These are phyloP conservation scores for Chenopodium formosanum DNA, from an alignment of 148 eudicot species.

Conservation along the genomic window DNA sequence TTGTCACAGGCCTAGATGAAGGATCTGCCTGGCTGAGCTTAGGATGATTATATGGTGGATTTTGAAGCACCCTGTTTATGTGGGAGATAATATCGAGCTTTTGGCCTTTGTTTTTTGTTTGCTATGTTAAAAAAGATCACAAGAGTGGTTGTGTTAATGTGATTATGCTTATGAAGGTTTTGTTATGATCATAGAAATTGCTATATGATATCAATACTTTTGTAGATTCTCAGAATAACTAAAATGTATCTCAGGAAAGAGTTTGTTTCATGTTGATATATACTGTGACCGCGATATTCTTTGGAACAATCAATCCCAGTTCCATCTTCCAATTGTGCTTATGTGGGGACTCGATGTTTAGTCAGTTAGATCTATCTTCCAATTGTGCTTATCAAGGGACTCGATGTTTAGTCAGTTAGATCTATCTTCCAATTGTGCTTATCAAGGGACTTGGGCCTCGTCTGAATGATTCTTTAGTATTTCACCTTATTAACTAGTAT, in stretches of 20 bases:
- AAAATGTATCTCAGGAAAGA: slow-evolving; percentile 26
- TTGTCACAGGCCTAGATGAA: slow-evolving; percentile 25
- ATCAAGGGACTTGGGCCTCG: too few species aligned
- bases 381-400: too few species aligned
- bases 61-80: slow-evolving; percentile 16
- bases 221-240: slow-evolving; percentile 31
- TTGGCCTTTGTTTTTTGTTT: slow-evolving; percentile 14
- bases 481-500: too few species aligned
- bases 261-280: slow-evolving; percentile 27
- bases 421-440: too few species aligned
- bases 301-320: background rate
- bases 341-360: background rate
- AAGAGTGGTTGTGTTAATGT: slow-evolving; percentile 19
- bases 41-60: slow-evolving; percentile 16
- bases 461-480: too few species aligned
- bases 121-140: slow-evolving; percentile 21
- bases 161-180: slow-evolving; percentile 23
- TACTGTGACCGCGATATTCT: slow-evolving; percentile 21
- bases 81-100: slow-evolving; percentile 18
- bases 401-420: too few species aligned
- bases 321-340: background rate
- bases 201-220: slow-evolving; percentile 15
- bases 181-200: slow-evolving; percentile 25
- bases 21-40: slow-evolving; percentile 17
- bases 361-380: too few species aligned